Evolutionary conservation across 1,284 basidiomycete species (phyloP).

Genomic region (Marasmius tenuissimus): DNA sequence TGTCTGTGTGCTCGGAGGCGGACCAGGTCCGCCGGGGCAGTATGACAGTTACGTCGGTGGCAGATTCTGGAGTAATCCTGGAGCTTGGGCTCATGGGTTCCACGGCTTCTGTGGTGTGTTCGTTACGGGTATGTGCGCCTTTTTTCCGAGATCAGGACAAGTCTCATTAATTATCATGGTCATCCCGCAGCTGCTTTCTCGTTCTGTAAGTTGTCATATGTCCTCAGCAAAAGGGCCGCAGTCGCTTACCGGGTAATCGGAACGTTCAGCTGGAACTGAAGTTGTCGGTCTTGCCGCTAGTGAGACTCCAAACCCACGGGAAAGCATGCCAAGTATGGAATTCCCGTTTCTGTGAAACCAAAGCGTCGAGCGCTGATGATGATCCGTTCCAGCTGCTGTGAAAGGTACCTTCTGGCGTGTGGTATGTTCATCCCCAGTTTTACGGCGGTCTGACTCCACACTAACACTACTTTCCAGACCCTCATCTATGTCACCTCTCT

Average conservation of each 20-base stretch:
- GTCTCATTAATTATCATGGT: neutral
- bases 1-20: slow-evolving; percentile 44
- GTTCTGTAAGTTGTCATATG: slow-evolving; percentile 2
- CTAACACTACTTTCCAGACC: slow-evolving; percentile 25
- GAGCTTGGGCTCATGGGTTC: slow-evolving; percentile 49
- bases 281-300: slow-evolving; percentile 66
- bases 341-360: neutral
- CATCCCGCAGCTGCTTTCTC: slow-evolving; percentile 9
- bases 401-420: slow-evolving; percentile 51
- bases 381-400: slow-evolving; percentile 28
- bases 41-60: slow-evolving; percentile 45
- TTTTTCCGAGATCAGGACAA: slow-evolving; percentile 13
- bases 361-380: neutral
- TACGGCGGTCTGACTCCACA: neutral
- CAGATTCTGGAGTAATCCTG: slow-evolving; percentile 49
- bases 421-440: slow-evolving; percentile 24
- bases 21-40: slow-evolving; percentile 32
- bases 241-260: neutral
- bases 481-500: slow-evolving; percentile 43
- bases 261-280: slow-evolving; percentile 53
- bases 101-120: slow-evolving; percentile 44
- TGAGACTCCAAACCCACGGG: slow-evolving; percentile 58
- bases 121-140: slow-evolving; percentile 26
- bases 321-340: slow-evolving; percentile 49
- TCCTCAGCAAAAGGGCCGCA: neutral